These are phyloP conservation scores for Ceriops tagal DNA, from an alignment of 345 rosid species.

Conservation along the genomic window DNA sequence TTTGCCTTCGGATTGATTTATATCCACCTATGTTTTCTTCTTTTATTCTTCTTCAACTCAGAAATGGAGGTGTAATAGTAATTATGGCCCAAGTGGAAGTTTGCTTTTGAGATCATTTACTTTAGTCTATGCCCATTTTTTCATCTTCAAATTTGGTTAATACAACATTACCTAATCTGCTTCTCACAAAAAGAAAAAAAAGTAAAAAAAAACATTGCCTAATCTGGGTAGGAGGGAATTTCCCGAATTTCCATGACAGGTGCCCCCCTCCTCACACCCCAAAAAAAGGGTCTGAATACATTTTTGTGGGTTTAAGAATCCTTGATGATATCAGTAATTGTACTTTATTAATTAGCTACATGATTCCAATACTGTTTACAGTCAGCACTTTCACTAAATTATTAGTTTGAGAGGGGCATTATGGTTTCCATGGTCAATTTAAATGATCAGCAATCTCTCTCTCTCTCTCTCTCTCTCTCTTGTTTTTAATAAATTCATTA, in stretches of 20 bases:
- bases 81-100: neutral
- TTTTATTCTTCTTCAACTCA: neutral
- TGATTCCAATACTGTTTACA: constrained; percentile 24
- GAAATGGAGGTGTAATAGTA: no score
- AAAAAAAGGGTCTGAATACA: no score
- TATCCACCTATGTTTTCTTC: neutral
- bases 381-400: constrained; percentile 13
- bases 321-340: constrained; percentile 13
- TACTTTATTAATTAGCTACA: constrained; percentile 19
- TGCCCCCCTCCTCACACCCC: no score
- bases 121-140: neutral
- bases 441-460: constrained; percentile 2
- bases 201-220: neutral
- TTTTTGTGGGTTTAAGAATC: constrained; percentile 5
- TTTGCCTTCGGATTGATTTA: neutral
- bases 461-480: constrained; percentile 10
- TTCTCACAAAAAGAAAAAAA: no score
- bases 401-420: constrained; percentile 5
- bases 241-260: constrained; percentile 30
- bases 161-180: neutral
- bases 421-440: constrained; percentile 21
- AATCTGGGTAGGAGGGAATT: constrained; percentile 26
- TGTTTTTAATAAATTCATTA: neutral
- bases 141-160: constrained; percentile 11
- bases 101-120: neutral